Base-by-base conservation (phyloP, 495 filamentous ascomycete species). In the Echria macrotheca region DNA sequence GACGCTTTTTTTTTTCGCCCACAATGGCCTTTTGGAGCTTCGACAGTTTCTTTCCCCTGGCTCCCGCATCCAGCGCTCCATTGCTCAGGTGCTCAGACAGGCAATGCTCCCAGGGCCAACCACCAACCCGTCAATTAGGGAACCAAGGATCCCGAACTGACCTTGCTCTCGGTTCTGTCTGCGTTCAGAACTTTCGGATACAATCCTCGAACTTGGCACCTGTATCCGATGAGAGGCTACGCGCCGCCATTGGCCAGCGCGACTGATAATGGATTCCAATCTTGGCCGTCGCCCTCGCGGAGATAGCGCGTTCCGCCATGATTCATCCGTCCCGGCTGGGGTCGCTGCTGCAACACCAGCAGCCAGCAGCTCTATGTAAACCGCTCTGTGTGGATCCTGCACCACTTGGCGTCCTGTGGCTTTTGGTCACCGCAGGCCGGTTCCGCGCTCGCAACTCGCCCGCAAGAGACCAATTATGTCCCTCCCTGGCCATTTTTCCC, bases 261-360 rank as follows among this genome's bases (percentile, higher is more conserved):
- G 12, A 9, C 17, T 4, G n/a, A 9, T 15, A 19, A 18, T 39
- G 17, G 36, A 39, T 15, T 11, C 28, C 6, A 31, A 39, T n/a
- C 15, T 28, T 44, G 11, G 42, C 24, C 10, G 24, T 18, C 26
- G 29, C 23, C 15, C n/a, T n/a, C n/a, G 19, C 42, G 42, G 42
- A 32, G 42, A 44, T 44, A 44, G n/a, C 25, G 46, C 35, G 32
- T 12, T 21, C 32, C 17, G 14, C 11, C 32, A 50, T 40, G 36
- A 42, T 42, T 50, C 47, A 42, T 23, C 47, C 38, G 47, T 42
- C 28, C 22, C 47, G 47, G 25, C 36, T 42, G 23, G 37, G 45
- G 25, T 19, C n/a, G 5, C 42, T 6, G 17, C 39, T 25, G 42
- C 23, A n/a, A 26, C 26, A 21, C 10, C 25, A 26, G 15, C 17